Evolutionary conservation across 2,329 filamentous ascomycete species (phyloP).

Genomic region (Fusarium chlamydosporum): DNA sequence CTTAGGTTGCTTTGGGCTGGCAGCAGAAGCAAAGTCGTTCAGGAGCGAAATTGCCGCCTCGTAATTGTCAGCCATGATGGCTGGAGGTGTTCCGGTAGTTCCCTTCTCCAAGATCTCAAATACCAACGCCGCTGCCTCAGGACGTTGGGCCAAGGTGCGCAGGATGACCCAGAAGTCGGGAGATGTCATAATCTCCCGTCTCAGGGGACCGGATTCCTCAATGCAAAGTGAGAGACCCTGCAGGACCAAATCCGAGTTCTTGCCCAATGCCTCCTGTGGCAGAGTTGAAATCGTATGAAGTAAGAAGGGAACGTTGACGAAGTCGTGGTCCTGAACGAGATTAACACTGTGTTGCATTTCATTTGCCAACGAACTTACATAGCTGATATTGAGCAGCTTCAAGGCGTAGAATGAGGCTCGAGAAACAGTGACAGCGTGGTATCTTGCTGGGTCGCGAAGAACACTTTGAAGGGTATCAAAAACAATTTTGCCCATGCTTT

Average conservation of each 20-base stretch:
- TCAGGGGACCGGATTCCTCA: conserved; percentile 79
- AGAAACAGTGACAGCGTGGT: conserved; percentile 87
- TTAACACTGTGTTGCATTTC: conserved; percentile 37
- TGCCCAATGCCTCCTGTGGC: conserved; percentile 80
- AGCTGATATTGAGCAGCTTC: conserved; percentile 83
- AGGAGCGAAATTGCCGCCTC: conserved; percentile 86
- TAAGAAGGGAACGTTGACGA: conserved; percentile 90
- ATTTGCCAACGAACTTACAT: conserved; percentile 70
- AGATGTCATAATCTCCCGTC: conserved; percentile 94
- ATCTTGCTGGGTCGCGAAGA: conserved; percentile 81
- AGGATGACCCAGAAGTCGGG: conserved; percentile 98
- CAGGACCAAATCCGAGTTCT: conserved; percentile 80
- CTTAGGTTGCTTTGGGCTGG: conserved; percentile 76
- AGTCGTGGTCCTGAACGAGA: conserved; percentile 79
- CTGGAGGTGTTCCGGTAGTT: conserved; percentile 79
- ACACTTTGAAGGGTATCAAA: conserved; percentile 85
- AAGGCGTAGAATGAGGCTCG: conserved; percentile 90
- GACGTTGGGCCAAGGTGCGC: conserved; percentile 77
- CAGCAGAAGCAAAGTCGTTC: conserved; percentile 90
- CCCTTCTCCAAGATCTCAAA: conserved; percentile 90
- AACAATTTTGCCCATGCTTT: conserved; percentile 81
- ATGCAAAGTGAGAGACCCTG: conserved; percentile 86
- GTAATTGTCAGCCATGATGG: conserved; percentile 96
- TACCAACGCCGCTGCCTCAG: conserved; percentile 80
- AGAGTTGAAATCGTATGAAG: conserved; percentile 93